Evolutionary conservation across 805 yeast genomes (phyloP).

Genomic region (Lipomyces lipofer): DNA sequence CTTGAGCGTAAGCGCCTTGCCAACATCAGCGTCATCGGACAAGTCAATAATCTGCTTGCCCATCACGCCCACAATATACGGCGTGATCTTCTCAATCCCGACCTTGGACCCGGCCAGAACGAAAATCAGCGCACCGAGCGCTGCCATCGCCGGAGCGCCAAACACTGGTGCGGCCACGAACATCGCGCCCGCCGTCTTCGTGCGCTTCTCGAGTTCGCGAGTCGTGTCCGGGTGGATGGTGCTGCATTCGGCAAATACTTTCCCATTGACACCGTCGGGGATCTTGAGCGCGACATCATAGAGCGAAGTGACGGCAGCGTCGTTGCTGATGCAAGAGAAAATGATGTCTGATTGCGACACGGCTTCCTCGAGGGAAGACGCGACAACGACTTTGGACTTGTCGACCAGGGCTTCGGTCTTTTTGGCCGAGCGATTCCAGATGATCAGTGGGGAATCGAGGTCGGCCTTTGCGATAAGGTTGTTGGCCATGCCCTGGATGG

Average conservation of each 20-base stretch:
- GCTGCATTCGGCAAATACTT: slow-evolving; percentile 34
- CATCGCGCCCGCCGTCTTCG: slow-evolving; percentile 28
- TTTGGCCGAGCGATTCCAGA: slow-evolving; percentile 28
- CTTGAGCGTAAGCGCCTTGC: slow-evolving; percentile 34
- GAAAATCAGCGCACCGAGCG: slow-evolving; percentile 34
- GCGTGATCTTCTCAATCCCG: slow-evolving; percentile 31
- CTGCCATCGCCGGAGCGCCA: slow-evolving; percentile 37
- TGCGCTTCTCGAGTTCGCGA: slow-evolving; percentile 12
- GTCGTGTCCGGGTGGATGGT: slow-evolving; percentile 38
- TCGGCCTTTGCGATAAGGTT: slow-evolving; percentile 27
- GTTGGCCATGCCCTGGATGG: slow-evolving; percentile 29
- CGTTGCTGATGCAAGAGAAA: slow-evolving; percentile 30
- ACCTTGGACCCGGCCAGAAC: slow-evolving; percentile 33
- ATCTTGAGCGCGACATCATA: slow-evolving; percentile 21
- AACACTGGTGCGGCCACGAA: slow-evolving; percentile 38
- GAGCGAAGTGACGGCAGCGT: slow-evolving; percentile 23
- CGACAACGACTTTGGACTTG: slow-evolving; percentile 13
- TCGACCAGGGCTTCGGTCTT: slow-evolving; percentile 20
- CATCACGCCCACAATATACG: slow-evolving; percentile 35
- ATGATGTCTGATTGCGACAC: slow-evolving; percentile 29
- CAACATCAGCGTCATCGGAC: slow-evolving; percentile 33
- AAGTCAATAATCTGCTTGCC: slow-evolving; percentile 34
- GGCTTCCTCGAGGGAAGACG: slow-evolving; percentile 25
- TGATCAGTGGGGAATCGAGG: slow-evolving; percentile 25
- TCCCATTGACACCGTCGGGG: slow-evolving; percentile 31